Base-by-base conservation (phyloP, 2,329 filamentous ascomycete species). In the Xylariales sp. region DNA sequence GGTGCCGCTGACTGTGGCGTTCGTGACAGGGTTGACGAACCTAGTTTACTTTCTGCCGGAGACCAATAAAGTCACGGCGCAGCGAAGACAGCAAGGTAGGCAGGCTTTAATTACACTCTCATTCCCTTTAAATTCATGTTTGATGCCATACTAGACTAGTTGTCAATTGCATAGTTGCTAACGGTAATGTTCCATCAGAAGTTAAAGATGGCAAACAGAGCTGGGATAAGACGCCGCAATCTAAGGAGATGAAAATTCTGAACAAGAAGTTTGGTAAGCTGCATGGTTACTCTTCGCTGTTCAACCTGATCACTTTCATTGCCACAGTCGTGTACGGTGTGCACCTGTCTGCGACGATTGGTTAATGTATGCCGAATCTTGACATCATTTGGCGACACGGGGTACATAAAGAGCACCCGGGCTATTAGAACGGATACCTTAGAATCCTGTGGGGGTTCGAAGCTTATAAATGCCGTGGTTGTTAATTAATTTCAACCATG, bases 131-230 rank as follows among this genome's bases (percentile, higher is more conserved):
- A 23, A 23, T 23, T 28, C 28, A 36, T 57, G 48, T 49, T 41
- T 28, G 28, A 36, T 7, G 18, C 12, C 30, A 16, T 59, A n/a
- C 55, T 8, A n/a, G 34, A 23, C n/a, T 45, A 16, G 49, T 39
- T 32, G 45, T 43, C 32, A 14, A 53, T 39, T 18, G 16, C 12
- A 39, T 32, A 52, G 52, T 70, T 48, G 62, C 73, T 76, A 66
- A 75, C 12, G 45, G 30, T 14, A 39, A 34, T 28, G 41, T 30
- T 52, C 23, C 18, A 62, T 50, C 68, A 90, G 94, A 95, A 84
- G 93, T 91, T 69, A 89, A 91, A 75, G 95, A 97, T 78, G 93
- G 93, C 62, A 97, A 97, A 86, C 92, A 91, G 78, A 93, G 90
- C 80, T 92, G 91, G 75, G 93, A 97, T 71, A 83, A 87, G 60